Evolutionary conservation across 75 land plant genomes (phyloP).

Genomic region (Ceratopteris richardii): DNA sequence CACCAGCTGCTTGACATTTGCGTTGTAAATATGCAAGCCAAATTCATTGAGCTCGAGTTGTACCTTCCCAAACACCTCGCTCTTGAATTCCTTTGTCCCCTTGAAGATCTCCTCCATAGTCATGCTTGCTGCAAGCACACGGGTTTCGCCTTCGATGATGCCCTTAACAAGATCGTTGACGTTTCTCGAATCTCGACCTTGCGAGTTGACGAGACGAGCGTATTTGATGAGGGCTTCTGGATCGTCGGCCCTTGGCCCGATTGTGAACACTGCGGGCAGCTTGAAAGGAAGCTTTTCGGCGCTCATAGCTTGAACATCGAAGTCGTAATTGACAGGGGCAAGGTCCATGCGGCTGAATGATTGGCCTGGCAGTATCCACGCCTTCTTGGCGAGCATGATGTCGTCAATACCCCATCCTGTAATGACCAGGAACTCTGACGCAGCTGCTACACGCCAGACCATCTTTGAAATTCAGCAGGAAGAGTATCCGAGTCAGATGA

Average conservation of each 20-base stretch:
- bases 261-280: slow-evolving; percentile 25
- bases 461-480: no score
- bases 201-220: slow-evolving; percentile 12
- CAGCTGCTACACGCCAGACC: no score
- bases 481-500: no score
- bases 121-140: slow-evolving; percentile 30
- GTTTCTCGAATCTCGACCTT: slow-evolving; percentile 10
- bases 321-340: no score
- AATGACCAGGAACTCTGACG: no score
- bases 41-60: slow-evolving; percentile 23
- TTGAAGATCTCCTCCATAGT: slow-evolving; percentile 28
- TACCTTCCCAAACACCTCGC: slow-evolving; percentile 22
- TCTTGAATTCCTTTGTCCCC: slow-evolving; percentile 25
- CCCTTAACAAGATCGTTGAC: slow-evolving; percentile 23
- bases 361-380: no score
- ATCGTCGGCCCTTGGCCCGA: slow-evolving; percentile 9
- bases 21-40: slow-evolving; percentile 23
- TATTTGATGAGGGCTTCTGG: slow-evolving; percentile 8
- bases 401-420: no score
- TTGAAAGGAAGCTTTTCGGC: slow-evolving; percentile 26
- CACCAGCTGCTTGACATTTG: slow-evolving; percentile 27
- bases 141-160: slow-evolving; percentile 24
- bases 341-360: no score
- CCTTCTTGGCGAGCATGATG: no score
- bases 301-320: no score